A percentile compares a stretch with the other conserved stretches of the same genome.
Evolutionary conservation across 371 early-diverging fungal genomes (phyloP).

Genomic region (Mortierella sp.): DNA sequence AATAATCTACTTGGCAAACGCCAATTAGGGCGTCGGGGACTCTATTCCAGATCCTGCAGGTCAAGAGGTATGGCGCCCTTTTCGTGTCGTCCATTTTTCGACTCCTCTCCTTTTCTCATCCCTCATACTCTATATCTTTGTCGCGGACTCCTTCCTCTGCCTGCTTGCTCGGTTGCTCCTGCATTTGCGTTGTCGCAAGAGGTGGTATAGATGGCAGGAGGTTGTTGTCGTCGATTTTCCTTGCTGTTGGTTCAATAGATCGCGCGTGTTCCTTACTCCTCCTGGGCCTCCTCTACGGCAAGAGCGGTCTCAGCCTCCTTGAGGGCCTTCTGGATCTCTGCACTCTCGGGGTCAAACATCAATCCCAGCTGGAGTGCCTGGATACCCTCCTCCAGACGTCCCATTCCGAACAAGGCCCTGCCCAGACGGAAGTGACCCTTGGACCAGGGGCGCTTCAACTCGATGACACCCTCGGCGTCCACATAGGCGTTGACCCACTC

Average conservation of each 20-base stretch:
- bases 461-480: conserved; percentile 83
- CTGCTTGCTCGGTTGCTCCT: conserved; percentile 1
- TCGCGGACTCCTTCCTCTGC: background rate
- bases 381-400: conserved; percentile 74
- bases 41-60: conserved; percentile 46
- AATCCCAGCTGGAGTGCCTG: conserved; percentile 77
- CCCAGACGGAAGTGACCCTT: conserved; percentile 89
- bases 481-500: conserved; percentile 81
- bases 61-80: conserved; percentile 22
- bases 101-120: background rate
- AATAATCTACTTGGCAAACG: background rate
- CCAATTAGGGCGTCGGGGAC: background rate
- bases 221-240: conserved; percentile 8
- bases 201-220: conserved; percentile 9
- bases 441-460: conserved; percentile 81
- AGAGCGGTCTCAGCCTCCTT: conserved; percentile 54
- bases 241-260: background rate
- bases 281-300: conserved; percentile 20
- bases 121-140: conserved; percentile 6
- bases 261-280: conserved; percentile 4
- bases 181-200: background rate
- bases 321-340: conserved; percentile 70
- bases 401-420: conserved; percentile 77
- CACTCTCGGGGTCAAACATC: conserved; percentile 77
- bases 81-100: background rate